phyloP scores from a whole-genome alignment of 1,284 basidiomycete genomes.

The Marasmius oreades region DNA sequence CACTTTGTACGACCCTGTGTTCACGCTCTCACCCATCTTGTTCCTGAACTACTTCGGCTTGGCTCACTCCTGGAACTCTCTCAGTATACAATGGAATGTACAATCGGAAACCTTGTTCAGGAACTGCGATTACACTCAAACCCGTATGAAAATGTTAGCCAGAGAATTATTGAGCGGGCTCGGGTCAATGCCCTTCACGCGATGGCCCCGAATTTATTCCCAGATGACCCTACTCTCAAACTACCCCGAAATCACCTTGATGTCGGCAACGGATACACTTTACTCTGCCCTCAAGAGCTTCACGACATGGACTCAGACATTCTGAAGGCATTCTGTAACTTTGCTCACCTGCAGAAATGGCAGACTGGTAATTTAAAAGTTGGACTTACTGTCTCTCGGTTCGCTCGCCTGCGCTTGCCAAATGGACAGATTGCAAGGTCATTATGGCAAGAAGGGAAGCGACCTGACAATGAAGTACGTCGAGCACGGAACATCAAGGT shows the following conservation, averaged over 20 bases:
- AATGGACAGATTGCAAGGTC: conserved; percentile 27
- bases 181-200: conserved; percentile 18
- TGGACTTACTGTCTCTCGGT: conserved; percentile 11
- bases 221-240: conserved; percentile 15
- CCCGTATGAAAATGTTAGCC: conserved; percentile 13
- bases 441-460: conserved; percentile 20
- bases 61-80: conserved; percentile 15
- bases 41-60: conserved; percentile 14
- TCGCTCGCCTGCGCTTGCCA: conserved; percentile 25
- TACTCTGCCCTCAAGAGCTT: not conserved
- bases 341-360: not conserved
- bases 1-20: conserved; percentile 23
- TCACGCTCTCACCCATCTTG: conserved; percentile 13
- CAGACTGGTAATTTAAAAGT: not conserved
- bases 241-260: not conserved
- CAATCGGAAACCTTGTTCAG: conserved; percentile 21
- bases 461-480: conserved; percentile 11
- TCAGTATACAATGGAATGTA: conserved; percentile 24
- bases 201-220: no score
- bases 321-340: not conserved
- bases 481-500: conserved; percentile 25
- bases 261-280: not conserved
- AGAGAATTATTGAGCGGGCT: not conserved
- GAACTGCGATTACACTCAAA: conserved; percentile 19
- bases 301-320: not conserved